Base-by-base conservation (phyloP, 176 grass and related monocot genomes). In the Carex pumila region DNA sequence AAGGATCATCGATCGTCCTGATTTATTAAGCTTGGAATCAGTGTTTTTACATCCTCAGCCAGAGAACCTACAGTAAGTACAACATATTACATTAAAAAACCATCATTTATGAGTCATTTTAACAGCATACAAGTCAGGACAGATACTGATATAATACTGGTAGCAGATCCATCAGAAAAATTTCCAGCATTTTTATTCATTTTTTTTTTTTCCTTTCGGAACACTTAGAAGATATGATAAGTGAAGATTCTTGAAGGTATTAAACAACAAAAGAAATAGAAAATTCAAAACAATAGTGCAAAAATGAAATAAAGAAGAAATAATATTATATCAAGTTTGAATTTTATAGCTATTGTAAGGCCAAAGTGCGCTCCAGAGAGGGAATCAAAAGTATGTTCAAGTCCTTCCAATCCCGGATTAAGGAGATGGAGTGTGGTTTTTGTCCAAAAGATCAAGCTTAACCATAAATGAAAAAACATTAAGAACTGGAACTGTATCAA, bases 11-110 rank as follows among this genome's bases (percentile, higher is more conserved):
- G n/a, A 63, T 98, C 92, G 52, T 98, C 95, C 80, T 91, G 89
- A 62, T 89, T 98, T 86, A 98, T 91, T 47, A 90, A 86, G 74
- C 85, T 89, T 39, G 92, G 95, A 77, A 91, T 93, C 91, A 98
- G 80, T 54, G 88, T 89, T 90, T 87, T 91, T 70, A 91, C 88
- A 86, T 93, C 95, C 47, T 87, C 84, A 18, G 89, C 90, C 82
- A 98, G 85, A 71, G 91, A 98, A 92, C 86, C 95, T 98, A 85
- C 80, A 88, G 82, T 87, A 67, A 88, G 82, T 87, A 67, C 29
- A 57, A 79, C 13, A 88, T 4, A 80, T 84, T 50, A 82, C 34
- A 63, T 89, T 58, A 5, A 91, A 39, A 83, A 80, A 87, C 31
- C 74, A 29, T 36, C 49, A 17, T 17, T 76, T 77, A 4, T 13